A percentile compares a stretch with the other conserved stretches of the same genome.
phyloP scores from a whole-genome alignment of 441 rosid genomes.

The Mallotus japonicus region DNA sequence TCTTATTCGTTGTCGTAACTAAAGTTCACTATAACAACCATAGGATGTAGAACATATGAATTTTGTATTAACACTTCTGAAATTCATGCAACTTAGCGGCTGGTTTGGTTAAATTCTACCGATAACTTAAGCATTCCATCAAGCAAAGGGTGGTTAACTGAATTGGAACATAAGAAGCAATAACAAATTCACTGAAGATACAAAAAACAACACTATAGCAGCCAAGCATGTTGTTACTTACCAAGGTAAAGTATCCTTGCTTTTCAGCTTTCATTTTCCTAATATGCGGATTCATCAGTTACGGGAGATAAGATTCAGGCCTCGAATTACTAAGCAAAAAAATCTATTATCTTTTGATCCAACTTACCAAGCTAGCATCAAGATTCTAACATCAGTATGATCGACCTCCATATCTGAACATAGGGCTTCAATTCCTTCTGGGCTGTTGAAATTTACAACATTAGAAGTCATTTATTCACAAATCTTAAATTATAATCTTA shows the following conservation, averaged over 20 bases:
- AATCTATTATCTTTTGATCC: neutral
- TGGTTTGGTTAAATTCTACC: neutral
- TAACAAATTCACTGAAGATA: neutral
- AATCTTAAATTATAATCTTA: conserved; percentile 7
- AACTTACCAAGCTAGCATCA: conserved; percentile 97
- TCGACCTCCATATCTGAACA: conserved; percentile 85
- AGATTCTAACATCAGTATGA: conserved; percentile 88
- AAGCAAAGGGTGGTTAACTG: neutral
- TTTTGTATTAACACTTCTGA: neutral
- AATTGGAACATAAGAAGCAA: neutral
- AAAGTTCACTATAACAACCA: neutral
- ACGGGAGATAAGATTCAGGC: conserved; percentile 10
- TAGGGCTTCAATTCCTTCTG: conserved; percentile 86
- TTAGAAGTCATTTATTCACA: conserved; percentile 5
- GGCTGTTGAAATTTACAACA: conserved; percentile 52
- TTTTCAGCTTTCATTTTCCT: conserved; percentile 99
- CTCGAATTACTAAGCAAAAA: conserved; percentile 2
- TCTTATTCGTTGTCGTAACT: neutral
- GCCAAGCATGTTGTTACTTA: conserved; percentile 30
- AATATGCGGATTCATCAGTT: conserved; percentile 20
- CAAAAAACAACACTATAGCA: neutral
- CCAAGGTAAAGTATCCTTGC: conserved; percentile 94
- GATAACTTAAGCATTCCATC: neutral
- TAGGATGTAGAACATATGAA: too few relatives aligned
- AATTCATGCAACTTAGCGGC: neutral